Base-by-base conservation (phyloP, 805 yeast species). In the Jamesozyma piceae region DNA sequence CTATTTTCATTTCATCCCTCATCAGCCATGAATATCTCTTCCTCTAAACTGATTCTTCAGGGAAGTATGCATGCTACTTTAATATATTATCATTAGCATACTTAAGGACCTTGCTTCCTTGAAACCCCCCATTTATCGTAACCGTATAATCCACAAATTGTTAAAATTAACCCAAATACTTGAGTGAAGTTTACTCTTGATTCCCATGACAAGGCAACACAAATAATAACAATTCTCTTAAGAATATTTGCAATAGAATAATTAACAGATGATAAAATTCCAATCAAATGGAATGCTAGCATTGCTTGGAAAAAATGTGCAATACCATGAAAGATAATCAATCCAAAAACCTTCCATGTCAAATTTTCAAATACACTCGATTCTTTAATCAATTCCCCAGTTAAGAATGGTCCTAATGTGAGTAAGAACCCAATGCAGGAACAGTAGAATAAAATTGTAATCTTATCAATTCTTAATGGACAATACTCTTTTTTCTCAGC, bases 181-280 rank as follows among this genome's bases (percentile, higher is more conserved):
- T 76, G 81, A 17, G 54, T 48, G 14, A 55, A 43, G 26, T 58
- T 60, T 33, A 71, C 55, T 45, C 63, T 65, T 26, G 78, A 75
- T 58, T 82, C 90, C 71, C 82, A 73, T 2, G 78, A 43, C 44
- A 83, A 73, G 1, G 88, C 80, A 48, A 77, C 75, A 19, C 76
- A 61, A 43, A 83, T 83, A 37, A 82, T 80, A 24, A 80, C 75
- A 43, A 83, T 82, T 54, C 90, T 67, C 54, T 83, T 83, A 62
- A 82, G 59, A 39, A 83, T 82, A 58, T 80, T 83, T 26, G 89
- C 92, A 55, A 83, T 80, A 33, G 87, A 79, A 60, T 83, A 83
- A 56, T 80, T 81, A 37, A 83, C 82, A 3, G 92, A 83, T n/a
- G 81, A 72, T 20, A 82, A 70, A 51, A 73, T 57, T 2, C 90